Base-by-base conservation (phyloP, 2,329 filamentous ascomycete species). In the Neopestalotiopsis sp. region DNA sequence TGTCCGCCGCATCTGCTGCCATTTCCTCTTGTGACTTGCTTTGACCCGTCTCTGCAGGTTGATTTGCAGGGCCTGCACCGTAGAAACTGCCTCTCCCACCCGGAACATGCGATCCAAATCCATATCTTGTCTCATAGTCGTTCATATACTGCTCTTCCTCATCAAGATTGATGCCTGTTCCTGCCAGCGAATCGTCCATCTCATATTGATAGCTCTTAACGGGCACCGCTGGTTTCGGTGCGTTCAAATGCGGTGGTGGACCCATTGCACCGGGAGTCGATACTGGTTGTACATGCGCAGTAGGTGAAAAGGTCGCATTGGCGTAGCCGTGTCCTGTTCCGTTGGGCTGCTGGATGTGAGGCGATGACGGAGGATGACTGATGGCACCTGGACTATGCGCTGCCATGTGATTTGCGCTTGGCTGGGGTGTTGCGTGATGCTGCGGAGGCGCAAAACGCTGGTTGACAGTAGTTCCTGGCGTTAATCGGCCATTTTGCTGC, bases 61-160 rank as follows among this genome's bases (percentile, higher is more conserved):
- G 91, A 68, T 91, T 92, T 14, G 89, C 87, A n/a, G 86, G 82
- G 2, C 91, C 90, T 20, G 89, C 86, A 24, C 90, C 90, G 71
- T 91, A 91, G 70, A 92, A 90, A 4, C 85, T 88, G 5, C 84
- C 81, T 72, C 87, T 87, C 56, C 83, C 79, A 13, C 88, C 87
- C 1, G 89, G 81, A 7, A 85, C 81, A 70, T 91, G 88, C 28
- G 88, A 82, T 14, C 83, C 82, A 70, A 87, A 88, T 14, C 90
- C 83, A 61, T 86, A 84, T 75, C 86, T 80, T 65, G 85, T 80
- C 73, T 89, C 83, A 66, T 90, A 84, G 69, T 89, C 90, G 59
- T 93, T 91, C 79, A 96, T 86, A 73, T 90, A 93, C 74, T 94
- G 93, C 76, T 97, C 94, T 79, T 97, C 95, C 72, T 94, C 94